phyloP scores from a whole-genome alignment of 192 early-diverging fungal species.

The Umbelopsis sp. region DNA sequence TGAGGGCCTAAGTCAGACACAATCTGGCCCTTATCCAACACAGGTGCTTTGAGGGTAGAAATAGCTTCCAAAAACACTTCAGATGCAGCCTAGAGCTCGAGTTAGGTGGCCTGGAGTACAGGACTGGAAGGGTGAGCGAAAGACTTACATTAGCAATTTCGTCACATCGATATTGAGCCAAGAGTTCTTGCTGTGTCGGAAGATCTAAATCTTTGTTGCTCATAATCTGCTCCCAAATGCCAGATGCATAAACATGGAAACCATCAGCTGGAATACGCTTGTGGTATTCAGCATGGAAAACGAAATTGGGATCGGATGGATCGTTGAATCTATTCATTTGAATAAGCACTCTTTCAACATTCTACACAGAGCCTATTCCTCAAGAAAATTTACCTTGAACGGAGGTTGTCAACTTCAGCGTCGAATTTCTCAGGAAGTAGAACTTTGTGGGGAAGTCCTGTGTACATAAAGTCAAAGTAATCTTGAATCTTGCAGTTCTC shows the following conservation, averaged over 20 bases:
- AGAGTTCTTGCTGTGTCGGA: conserved; percentile 96
- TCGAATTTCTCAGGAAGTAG: conserved; percentile 87
- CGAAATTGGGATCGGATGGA: conserved; percentile 66
- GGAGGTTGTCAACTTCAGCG: conserved; percentile 60
- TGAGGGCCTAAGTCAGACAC: conserved; percentile 73
- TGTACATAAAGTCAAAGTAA: conserved; percentile 92
- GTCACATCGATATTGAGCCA: conserved; percentile 98
- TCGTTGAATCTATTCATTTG: conserved; percentile 64
- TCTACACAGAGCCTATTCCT: neutral
- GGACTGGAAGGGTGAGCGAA: neutral
- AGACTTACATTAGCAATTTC: conserved; percentile 78
- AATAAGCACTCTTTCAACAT: neutral
- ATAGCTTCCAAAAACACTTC: conserved; percentile 68
- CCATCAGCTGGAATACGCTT: conserved; percentile 96
- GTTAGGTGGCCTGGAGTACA: neutral
- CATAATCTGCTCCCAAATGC: conserved; percentile 96
- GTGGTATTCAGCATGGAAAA: conserved; percentile 84
- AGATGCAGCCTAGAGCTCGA: conserved; percentile 53
- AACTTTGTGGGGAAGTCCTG: conserved; percentile 89
- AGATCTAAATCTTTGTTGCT: conserved; percentile 96
- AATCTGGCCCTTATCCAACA: conserved; percentile 77
- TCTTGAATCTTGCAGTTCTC: conserved; percentile 75
- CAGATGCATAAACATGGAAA: conserved; percentile 86
- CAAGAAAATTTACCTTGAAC: conserved; percentile 51
- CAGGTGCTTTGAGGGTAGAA: conserved; percentile 61